A percentile compares a stretch with the other conserved stretches of the same genome.
These are phyloP conservation scores for Dryas octopetala DNA, from an alignment of 306 rosid genomes.

Conservation along the genomic window DNA sequence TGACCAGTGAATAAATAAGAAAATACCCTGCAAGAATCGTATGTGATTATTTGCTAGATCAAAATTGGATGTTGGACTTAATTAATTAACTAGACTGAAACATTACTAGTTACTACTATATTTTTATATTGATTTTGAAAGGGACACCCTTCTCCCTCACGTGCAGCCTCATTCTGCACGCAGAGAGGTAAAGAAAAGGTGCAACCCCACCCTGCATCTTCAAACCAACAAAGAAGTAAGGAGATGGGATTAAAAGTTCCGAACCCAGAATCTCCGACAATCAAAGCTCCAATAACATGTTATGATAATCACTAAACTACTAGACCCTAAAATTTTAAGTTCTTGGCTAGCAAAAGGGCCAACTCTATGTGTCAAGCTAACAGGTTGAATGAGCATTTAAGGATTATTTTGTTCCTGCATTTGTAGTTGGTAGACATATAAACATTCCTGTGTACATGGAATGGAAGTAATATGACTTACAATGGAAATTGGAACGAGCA, in stretches of 20 bases:
- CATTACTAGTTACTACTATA: too few species aligned
- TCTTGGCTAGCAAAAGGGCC: too few species aligned
- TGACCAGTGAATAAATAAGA: neutral
- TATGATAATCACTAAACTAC: too few species aligned
- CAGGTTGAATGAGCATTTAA: neutral
- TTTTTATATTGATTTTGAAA: neutral
- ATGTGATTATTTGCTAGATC: too few species aligned
- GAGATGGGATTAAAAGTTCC: too few species aligned
- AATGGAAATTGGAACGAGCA: slow-evolving; percentile 63
- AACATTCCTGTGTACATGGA: neutral
- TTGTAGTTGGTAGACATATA: neutral
- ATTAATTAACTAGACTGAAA: neutral
- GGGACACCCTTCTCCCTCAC: neutral
- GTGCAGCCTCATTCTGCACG: too few species aligned
- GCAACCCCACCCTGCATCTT: too few species aligned
- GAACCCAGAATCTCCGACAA: too few species aligned
- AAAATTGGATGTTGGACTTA: neutral
- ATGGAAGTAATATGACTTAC: slow-evolving; percentile 30
- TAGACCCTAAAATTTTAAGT: too few species aligned
- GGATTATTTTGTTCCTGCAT: neutral
- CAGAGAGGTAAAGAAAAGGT: too few species aligned
- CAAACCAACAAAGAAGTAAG: too few species aligned
- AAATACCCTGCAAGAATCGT: neutral
- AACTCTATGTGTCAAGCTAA: neutral
- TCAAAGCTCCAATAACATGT: too few species aligned